phyloP scores from a whole-genome alignment of 352 stramenopile species.

The Globisporangium spiculum region DNA sequence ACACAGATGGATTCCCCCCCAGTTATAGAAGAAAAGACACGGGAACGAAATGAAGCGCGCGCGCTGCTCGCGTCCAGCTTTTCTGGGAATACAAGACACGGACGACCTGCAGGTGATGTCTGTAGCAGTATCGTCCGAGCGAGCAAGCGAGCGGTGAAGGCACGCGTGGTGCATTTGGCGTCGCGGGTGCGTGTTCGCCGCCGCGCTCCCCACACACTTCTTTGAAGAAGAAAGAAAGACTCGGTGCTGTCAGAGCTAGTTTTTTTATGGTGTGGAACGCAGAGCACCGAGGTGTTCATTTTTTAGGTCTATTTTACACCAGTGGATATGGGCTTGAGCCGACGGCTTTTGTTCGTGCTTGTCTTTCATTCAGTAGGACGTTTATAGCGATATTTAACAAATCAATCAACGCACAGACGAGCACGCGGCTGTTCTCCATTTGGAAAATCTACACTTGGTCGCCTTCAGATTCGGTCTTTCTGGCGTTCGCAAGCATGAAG shows the following conservation, averaged over 20 bases:
- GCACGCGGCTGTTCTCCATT: neutral
- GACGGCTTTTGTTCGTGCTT: conserved; percentile 3
- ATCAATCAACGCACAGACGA: conserved; percentile 3
- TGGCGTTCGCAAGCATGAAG: too few relatives aligned
- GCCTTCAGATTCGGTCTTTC: neutral
- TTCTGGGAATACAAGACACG: conserved; percentile 10
- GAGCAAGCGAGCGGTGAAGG: neutral
- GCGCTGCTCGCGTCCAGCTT: neutral
- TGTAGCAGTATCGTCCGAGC: conserved; percentile 14
- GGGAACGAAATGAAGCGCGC: neutral
- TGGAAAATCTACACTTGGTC: neutral
- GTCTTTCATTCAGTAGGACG: neutral
- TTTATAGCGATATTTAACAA: conserved; percentile 7
- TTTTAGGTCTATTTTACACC: conserved; percentile 8
- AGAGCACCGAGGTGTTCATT: conserved; percentile 6
- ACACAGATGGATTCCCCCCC: conserved; percentile 1
- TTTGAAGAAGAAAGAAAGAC: conserved; percentile 3
- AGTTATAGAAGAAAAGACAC: conserved; percentile 5
- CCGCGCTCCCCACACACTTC: neutral
- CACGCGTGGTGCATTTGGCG: neutral
- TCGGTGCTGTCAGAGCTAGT: conserved; percentile 2
- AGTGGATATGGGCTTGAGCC: conserved; percentile 3
- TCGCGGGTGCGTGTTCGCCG: neutral
- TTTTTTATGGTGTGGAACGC: neutral
- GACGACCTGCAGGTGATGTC: conserved; percentile 17